These are phyloP conservation scores for Vachellia collinsii DNA, from an alignment of 306 rosid genomes.

Conservation along the genomic window DNA sequence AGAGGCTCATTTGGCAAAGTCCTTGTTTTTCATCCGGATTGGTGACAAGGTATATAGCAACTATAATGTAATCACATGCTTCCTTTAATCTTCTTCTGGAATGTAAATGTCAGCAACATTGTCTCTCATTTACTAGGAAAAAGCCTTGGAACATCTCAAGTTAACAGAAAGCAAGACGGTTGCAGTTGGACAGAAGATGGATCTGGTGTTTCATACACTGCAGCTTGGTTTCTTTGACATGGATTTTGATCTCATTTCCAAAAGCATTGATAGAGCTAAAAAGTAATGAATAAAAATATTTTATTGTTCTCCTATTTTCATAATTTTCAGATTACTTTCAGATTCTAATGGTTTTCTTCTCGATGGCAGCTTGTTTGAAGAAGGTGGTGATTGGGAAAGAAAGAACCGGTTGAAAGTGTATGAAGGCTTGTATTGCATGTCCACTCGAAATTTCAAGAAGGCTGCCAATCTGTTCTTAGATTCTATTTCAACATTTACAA, in stretches of 20 bases:
- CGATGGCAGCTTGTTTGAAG: constrained; percentile 88
- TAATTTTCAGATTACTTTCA: constrained; percentile 18
- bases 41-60: constrained; percentile 77
- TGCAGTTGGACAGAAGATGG: constrained; percentile 99
- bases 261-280: constrained; percentile 94
- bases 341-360: constrained; percentile 39
- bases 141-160: constrained; percentile 91
- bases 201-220: constrained; percentile 83
- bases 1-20: constrained; percentile 96
- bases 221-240: constrained; percentile 92
- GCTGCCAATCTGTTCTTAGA: constrained; percentile 86
- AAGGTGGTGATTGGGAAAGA: constrained; percentile 99
- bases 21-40: constrained; percentile 83
- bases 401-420: constrained; percentile 94
- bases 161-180: constrained; percentile 93
- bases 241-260: constrained; percentile 97
- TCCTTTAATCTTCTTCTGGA: constrained; percentile 21
- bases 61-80: constrained; percentile 19
- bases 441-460: constrained; percentile 89
- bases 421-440: constrained; percentile 92
- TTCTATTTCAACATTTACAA: constrained; percentile 94
- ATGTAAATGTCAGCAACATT: constrained; percentile 24
- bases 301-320: constrained; percentile 16
- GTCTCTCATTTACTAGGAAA: constrained; percentile 58
- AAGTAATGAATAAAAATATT: constrained; percentile 39